Evolutionary conservation across 148 eudicot species (phyloP), one percentile per base, ranked within the genome.

Genomic region (Rhododendron kiyosumense): DNA sequence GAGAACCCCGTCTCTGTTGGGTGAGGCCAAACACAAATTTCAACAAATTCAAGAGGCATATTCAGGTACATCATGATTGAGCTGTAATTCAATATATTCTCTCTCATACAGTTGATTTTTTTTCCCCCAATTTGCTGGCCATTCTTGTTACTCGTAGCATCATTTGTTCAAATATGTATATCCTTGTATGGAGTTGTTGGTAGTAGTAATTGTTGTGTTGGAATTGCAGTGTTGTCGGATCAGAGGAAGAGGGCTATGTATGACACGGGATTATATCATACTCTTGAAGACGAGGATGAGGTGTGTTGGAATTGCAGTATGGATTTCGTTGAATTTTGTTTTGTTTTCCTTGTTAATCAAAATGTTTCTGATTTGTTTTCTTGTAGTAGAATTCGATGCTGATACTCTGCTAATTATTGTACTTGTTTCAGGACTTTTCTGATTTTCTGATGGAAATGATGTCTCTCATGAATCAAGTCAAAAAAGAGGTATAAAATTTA

Each of bases 21-120:
- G 92, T 10, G 93, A 93, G 86, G 97, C 99, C 1, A 95, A 96
- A n/a, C 89, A 74, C 24, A 96, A 89, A 71, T 96, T 96, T 83
- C 99, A 96, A 87, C 94, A 89, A 45, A 95, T 96, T 88, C 99
- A 96, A 86, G 96, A 95, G 84, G 99, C 99, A 3, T 95, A 96
- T 89, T 91, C 97, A 89, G 99, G 98, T 96, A 84, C n/a, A 4
- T 57, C 32, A 36, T 73, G 13, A 24, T 83, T 3, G 5, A 28
- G 34, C 32, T 28, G 13, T 26, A 8, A 26, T n/a, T 3, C 74
- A 11, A 67, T 67, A 26, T 28, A 41, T 41, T 41, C 45, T 41
- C 8, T 67, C 74, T 26, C 34, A 7, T 63, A 11, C 12, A 26
- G 1, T 26, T 10, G 74, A 26, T 67, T 26, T 65, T 26, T 65